phyloP scores from a whole-genome alignment of 179 eudicot species.

The Silene coronaria region DNA sequence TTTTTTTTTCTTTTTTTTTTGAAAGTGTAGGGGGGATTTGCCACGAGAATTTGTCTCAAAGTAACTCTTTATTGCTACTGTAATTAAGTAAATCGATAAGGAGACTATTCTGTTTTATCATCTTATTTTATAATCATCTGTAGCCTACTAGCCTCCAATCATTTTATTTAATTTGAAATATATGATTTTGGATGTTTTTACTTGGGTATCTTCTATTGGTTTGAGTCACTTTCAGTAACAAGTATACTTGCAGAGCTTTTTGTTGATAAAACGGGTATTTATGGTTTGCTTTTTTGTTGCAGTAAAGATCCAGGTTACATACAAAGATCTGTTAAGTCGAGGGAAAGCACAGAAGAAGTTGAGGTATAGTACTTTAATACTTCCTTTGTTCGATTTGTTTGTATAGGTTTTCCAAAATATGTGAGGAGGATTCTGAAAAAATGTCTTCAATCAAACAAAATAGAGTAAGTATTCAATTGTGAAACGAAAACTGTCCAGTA shows the following conservation, averaged over 20 bases:
- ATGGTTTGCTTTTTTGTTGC: slow-evolving; percentile 23
- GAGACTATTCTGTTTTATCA: neutral
- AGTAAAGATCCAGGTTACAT: slow-evolving; percentile 94
- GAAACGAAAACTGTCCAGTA: too few species aligned
- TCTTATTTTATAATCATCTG: neutral
- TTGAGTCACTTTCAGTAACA: neutral
- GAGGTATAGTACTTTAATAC: slow-evolving; percentile 40
- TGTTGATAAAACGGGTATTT: neutral
- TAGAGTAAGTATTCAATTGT: too few species aligned
- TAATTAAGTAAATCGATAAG: neutral
- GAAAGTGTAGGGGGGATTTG: neutral
- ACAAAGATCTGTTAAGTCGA: slow-evolving; percentile 34
- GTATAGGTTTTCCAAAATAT: too few species aligned
- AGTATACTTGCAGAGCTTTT: neutral
- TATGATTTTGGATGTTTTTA: neutral
- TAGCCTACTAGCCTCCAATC: neutral
- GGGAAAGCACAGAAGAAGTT: slow-evolving; percentile 34
- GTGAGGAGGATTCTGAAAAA: too few species aligned
- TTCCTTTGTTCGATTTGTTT: too few species aligned
- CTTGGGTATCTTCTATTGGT: neutral
- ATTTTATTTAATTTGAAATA: neutral
- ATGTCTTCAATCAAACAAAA: too few species aligned
- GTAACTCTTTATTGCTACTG: neutral
- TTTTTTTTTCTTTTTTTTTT: too few species aligned
- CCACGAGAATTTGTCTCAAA: neutral